Evolutionary conservation across 2,329 filamentous ascomycete species (phyloP).

Genomic region (Fusarium begoniae): DNA sequence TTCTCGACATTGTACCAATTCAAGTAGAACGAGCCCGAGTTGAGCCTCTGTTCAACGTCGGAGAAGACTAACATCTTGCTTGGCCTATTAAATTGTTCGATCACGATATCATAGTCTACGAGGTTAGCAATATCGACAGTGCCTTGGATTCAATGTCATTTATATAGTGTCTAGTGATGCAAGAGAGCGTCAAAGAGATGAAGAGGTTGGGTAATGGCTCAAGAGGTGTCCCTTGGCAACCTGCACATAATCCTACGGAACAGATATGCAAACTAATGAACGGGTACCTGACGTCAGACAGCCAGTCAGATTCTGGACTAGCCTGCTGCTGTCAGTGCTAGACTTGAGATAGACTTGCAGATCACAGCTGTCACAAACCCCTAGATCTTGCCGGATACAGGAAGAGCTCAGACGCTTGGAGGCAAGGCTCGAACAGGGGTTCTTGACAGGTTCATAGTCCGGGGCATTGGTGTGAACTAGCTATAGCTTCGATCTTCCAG

Average conservation of each 20-base stretch:
- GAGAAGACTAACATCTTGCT: too few relatives aligned
- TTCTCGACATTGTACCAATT: too few relatives aligned
- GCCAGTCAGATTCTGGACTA: not conserved
- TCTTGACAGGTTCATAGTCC: not conserved
- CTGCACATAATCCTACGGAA: rapidly evolving
- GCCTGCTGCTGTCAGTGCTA: rapidly evolving
- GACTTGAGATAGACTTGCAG: not conserved
- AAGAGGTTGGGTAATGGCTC: rapidly evolving
- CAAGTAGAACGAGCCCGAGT: too few relatives aligned
- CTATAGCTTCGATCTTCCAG: not conserved
- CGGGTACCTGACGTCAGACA: not conserved
- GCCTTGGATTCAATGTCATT: rapidly evolving
- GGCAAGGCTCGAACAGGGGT: not conserved
- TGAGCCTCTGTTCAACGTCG: not conserved
- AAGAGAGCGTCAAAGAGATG: rapidly evolving
- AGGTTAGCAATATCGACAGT: rapidly evolving
- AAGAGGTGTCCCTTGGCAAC: too few relatives aligned
- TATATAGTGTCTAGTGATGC: rapidly evolving
- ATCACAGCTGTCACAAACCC: not conserved
- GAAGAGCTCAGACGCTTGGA: too few relatives aligned
- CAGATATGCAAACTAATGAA: not conserved
- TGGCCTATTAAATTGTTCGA: too few relatives aligned
- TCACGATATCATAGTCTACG: rapidly evolving
- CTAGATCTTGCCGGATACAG: not conserved
- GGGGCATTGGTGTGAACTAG: not conserved